Base-by-base conservation (phyloP, 2,329 filamentous ascomycete species). In the Tympanopsis confertula region DNA sequence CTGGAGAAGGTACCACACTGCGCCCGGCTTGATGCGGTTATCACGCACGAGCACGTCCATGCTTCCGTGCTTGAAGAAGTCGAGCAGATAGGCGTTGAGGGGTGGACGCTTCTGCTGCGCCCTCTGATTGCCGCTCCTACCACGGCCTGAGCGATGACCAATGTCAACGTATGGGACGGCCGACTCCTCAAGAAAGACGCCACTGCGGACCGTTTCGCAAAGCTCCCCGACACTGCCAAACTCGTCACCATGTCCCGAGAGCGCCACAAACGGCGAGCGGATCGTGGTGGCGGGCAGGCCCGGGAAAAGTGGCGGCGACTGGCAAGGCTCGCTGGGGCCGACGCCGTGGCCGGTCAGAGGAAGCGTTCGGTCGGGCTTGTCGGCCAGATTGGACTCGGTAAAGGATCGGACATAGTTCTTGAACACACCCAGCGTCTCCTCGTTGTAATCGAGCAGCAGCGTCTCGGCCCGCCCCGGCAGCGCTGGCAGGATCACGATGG, bases 11-110 rank as follows among this genome's bases (percentile, higher is more conserved):
- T 81, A 87, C 83, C 82, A 88, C 5, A 85, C 66, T 35, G 86
- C 79, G 4, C 73, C 71, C 1, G 62, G 58, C 33, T 71, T 73
- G 49, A 89, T 77, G 3, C 69, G 65, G 50, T 89, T 88, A 20
- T 76, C 79, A 0, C 55, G 58, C 12, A 72, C 69, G 2, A 88
- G 58, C 0, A 74, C 69, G 1, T 63, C 51, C 17, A 78, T 53
- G 48, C 80, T 73, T 3, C 82, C 82, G 47, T 88, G 78, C 54
- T 76, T 82, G 65, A 74, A 87, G 56, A 87, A 89, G 53, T 88
- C 81, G 42, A 80, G 75, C 1, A 88, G 58, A 49, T 83, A 83
- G 0, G 77, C 75, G 45, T 85, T 85, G 42, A 77, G 63, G 0
- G 69, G 70, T 12, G 46, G 45, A 55, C 51, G 5, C 7, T 26